Percentiles rank a stretch among this genome's conserved stretches.
phyloP scores from a whole-genome alignment of 371 early-diverging fungal species.

The Lichtheimia corymbifera region DNA sequence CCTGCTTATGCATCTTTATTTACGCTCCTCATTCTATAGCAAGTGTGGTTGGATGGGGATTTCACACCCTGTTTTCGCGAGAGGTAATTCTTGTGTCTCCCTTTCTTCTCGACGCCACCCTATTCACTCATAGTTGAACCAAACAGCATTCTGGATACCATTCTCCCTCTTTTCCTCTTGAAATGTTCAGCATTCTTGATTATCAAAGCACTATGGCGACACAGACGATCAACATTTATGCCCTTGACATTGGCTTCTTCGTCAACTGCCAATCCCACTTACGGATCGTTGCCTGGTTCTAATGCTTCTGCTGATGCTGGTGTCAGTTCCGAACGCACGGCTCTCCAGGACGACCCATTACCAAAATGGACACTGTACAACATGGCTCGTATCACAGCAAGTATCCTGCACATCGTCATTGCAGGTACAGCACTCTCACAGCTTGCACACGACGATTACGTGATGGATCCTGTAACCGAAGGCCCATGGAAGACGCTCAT shows the following conservation, averaged over 20 bases:
- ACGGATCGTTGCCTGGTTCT: not conserved
- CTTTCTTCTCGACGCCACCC: too few species aligned
- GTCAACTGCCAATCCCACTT: too few species aligned
- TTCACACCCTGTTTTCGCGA: conserved; percentile 6
- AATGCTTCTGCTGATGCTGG: not conserved
- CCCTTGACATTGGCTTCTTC: too few species aligned
- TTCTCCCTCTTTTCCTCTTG: not conserved
- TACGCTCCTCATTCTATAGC: not conserved
- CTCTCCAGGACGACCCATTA: not conserved
- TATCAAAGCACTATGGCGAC: not conserved
- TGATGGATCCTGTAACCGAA: too few species aligned
- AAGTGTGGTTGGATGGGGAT: conserved; percentile 1
- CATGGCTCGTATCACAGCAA: not conserved
- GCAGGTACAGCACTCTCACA: too few species aligned
- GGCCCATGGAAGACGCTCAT: not conserved
- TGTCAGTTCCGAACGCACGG: not conserved
- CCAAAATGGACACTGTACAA: not conserved
- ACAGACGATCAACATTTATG: not conserved
- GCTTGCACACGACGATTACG: too few species aligned
- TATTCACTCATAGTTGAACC: not conserved
- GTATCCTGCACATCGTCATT: too few species aligned
- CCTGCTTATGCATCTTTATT: too few species aligned
- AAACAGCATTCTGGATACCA: not conserved
- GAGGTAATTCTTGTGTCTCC: not conserved
- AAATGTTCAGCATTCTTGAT: conserved; percentile 1